Evolutionary conservation across 148 eudicot genomes (phyloP), one percentile per base, ranked within the genome.

Genomic region (Rhododendron molle): DNA sequence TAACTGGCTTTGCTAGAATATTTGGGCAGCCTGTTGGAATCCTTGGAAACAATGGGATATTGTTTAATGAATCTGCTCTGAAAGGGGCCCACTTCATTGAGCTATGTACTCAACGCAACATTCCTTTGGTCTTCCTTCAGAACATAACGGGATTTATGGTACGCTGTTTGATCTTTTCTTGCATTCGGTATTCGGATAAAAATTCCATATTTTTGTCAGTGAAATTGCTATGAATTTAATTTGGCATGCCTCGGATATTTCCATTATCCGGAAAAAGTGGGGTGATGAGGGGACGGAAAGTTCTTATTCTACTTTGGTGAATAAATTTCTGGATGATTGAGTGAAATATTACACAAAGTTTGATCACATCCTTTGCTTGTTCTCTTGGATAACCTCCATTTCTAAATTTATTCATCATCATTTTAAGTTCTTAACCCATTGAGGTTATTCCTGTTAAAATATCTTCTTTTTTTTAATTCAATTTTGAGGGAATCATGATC

Each of bases 61-160:
- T 97, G 62, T 93, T 94, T 73, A 87, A 93, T 84, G 99, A 97
- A 90, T 97, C 99, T 86, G 99, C 99, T 90, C 88, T 95, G 40
- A 97, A 97, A 89, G 99, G 99, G 86, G 92, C 99, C 47, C 99
- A 97, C 85, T 97, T 95, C 76, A 97, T 97, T 87, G 99, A 97
- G 87, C 85, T 97, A 82, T 97, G 99, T 89, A 84, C 94, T 87
- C 99, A 97, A 90, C 96, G 99, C 16, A 92, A 92, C 90, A 95
- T 97, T 88, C 99, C 99, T 72, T 89, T 97, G 91, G 89, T 97
- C 86, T 95, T 95, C 89, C 99, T 97, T 34, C 99, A 97, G 88
- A 97, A 97, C 85, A 97, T 97, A 87, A 97, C 99, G 52, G 99
- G 99, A 88, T 97, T 97, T 86, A 97, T 97, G 99, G 99, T 97